Percentiles rank a stretch among this genome's conserved stretches.
Evolutionary conservation across 1,139 yeast species (phyloP).

Genomic region (Suhomyces maxii): DNA sequence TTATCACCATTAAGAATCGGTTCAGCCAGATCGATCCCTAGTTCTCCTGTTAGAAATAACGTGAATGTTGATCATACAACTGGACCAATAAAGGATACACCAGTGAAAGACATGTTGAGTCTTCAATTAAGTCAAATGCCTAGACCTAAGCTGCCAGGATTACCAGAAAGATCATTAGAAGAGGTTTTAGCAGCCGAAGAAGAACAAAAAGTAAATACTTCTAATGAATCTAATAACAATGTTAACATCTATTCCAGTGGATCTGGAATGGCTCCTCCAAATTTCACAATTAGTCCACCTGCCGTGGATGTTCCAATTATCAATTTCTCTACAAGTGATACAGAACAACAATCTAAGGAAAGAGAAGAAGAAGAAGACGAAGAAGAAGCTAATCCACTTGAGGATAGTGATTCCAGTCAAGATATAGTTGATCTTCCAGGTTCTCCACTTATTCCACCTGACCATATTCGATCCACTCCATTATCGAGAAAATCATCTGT

Average conservation of each 20-base stretch:
- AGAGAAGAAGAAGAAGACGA: neutral
- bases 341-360: neutral
- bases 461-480: neutral
- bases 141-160: neutral
- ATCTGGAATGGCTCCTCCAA: too few relatives aligned
- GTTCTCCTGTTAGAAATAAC: neutral
- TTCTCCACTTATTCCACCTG: constrained; percentile 9
- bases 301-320: too few relatives aligned
- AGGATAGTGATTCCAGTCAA: constrained; percentile 1
- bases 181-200: constrained; percentile 6
- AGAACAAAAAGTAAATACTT: neutral
- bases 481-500: constrained; percentile 25
- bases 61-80: constrained; percentile 6
- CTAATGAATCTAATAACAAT: neutral
- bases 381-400: neutral
- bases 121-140: constrained; percentile 3
- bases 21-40: constrained; percentile 2
- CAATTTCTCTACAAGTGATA: neutral
- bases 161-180: constrained; percentile 20
- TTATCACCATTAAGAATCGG: constrained; percentile 35
- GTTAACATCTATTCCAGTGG: too few relatives aligned
- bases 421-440: constrained; percentile 13
- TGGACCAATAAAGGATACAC: constrained; percentile 11
- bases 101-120: constrained; percentile 15
- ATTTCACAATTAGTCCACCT: too few relatives aligned